Evolutionary conservation across 116 monocot species (phyloP), one percentile per base, ranked within the genome.

Genomic region (Trichopus zeylanicus): DNA sequence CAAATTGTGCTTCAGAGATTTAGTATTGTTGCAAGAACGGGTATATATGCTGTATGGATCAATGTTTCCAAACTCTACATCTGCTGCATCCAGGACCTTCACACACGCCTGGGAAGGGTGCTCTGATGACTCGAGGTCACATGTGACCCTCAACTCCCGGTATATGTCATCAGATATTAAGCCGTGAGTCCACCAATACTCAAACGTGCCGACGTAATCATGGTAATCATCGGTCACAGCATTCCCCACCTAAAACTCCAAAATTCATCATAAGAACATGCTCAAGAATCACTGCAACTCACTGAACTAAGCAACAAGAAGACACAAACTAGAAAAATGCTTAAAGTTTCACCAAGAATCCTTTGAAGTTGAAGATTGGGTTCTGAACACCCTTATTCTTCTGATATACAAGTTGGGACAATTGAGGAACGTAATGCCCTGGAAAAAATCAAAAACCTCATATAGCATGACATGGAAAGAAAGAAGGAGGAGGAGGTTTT

Each of bases 131-230:
- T 79, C 55, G 9, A 56, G 58, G 22, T 61, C 58, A 31, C 95
- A 97, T 16, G 59, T 15, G 30, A 46, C 62, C 56, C 59, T 70
- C 42, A 89, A 55, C 2, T 75, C 30, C 31, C 57, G 62, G 28
- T 94, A 89, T 22, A 78, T 64, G 0, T 29, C 21, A 48, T 89
- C 89, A 0, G 89, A 94, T 29, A 94, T 94, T 57, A 94, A 32
- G 8, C 89, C 94, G 59, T 89, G 86, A 65, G 72, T 86, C 94
- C 94, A 94, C 86, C 86, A 89, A 59, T 89, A 89, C 68, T 94
- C 94, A 26, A 89, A 83, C 0, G 80, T 81, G 47, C 94, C 94
- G 6, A 75, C 51, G 30, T 70, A 83, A 37, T 89, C 89, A 38
- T 80, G 65, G 55, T 71, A 71, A 53, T 89, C 94, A 61, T 94